These are phyloP conservation scores for Kwoniella dejecticola DNA, from an alignment of 768 basidiomycete genomes.

Conservation along the genomic window DNA sequence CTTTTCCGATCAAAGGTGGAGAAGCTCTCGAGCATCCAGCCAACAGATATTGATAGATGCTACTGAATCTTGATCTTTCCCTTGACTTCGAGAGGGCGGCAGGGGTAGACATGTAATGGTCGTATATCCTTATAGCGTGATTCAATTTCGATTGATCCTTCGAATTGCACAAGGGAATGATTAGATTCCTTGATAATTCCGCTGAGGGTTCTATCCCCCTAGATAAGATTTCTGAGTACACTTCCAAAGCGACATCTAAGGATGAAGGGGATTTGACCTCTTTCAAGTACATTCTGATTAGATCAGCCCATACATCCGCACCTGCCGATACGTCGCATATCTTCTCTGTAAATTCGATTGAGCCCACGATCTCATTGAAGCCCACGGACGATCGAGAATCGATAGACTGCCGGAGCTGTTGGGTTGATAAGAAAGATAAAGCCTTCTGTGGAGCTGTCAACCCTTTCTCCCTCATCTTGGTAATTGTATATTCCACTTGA, in stretches of 20 bases:
- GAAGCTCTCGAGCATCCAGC: constrained; percentile 15
- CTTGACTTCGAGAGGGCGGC: neutral
- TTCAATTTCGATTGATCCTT: constrained; percentile 12
- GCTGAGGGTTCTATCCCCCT: constrained; percentile 21
- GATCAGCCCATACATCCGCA: constrained; percentile 27
- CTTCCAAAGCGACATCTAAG: constrained; percentile 17
- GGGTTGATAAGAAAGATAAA: constrained; percentile 8
- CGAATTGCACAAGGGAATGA: constrained; percentile 27
- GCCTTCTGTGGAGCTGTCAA: constrained; percentile 20
- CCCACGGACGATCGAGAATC: constrained; percentile 2
- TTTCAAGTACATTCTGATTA: constrained; percentile 12
- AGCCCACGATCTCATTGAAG: constrained; percentile 16
- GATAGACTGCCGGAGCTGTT: neutral
- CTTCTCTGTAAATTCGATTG: constrained; percentile 24
- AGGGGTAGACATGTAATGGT: constrained; percentile 11
- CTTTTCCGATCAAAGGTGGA: constrained; percentile 15
- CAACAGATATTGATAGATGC: constrained; percentile 25
- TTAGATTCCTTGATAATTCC: constrained; percentile 25
- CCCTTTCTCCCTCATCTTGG: constrained; percentile 25
- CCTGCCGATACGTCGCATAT: neutral
- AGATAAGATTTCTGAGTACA: constrained; percentile 23
- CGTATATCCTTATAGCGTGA: constrained; percentile 29
- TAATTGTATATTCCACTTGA: constrained; percentile 14
- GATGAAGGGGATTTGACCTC: constrained; percentile 11
- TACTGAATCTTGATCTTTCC: constrained; percentile 1